Evolutionary conservation across 306 rosid species (phyloP), one percentile per base, ranked within the genome.

Genomic region (Acmispon strigosus): DNA sequence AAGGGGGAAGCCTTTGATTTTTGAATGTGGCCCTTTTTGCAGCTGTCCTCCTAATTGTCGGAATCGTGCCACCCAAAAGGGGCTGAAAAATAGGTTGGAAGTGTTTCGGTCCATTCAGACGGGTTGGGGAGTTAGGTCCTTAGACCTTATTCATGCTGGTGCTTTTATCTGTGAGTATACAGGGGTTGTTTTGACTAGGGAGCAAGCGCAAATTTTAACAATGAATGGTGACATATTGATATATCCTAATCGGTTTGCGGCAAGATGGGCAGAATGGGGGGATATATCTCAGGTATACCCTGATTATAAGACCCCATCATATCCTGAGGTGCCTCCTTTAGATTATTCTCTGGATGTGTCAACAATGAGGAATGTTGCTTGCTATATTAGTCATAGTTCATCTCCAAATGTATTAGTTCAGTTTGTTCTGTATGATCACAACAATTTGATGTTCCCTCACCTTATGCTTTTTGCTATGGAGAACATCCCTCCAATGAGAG

Each of bases 251-350:
- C 83, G 88, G 16, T 94, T 94, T 83, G 51, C 92, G 6, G 86
- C 83, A 39, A 87, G 92, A 78, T 94, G 97, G 97, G 83, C 89
- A 32, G 99, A 94, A 56, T 94, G 99, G 99, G 99, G 99, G 12
- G 92, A 94, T 80, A 76, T 94, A 54, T 94, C 97, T 79, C 95
- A 77, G 80, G 67, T 87, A 65, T 68, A 72, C 75, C 9, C 91
- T 16, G 75, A 85, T 60, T 86, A 87, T 84, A 32, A 32, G 84
- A 53, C 43, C 90, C 97, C 99, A 8, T 82, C 92, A 0, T 91
- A 78, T 88, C 99, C 97, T 8, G 80, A 90, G 6, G 73, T 89
- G 75, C 99, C 96, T 64, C 97, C 97, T 6, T 62, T 91, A 69
- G 99, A 94, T 86, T 89, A 86, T 82, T 95, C 96, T 1, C 76